Evolutionary conservation across 192 early-diverging fungal species (phyloP), one percentile per base, ranked within the genome.

Genomic region (Coemansia sp.): DNA sequence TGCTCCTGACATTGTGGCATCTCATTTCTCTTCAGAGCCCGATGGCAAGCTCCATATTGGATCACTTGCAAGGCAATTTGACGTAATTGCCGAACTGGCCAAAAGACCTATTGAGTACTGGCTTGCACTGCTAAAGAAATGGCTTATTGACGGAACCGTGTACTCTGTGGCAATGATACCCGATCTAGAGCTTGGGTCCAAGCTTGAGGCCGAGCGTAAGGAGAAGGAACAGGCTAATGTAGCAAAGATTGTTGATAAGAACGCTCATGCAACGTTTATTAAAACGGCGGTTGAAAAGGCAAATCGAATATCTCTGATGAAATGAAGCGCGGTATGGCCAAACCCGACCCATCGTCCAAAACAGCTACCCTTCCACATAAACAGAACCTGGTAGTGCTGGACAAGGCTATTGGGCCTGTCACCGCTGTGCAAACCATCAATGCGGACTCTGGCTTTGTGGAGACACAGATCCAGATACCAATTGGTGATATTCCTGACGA

Each of bases 391-490:
- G 39, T 57, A 18, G 18, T 47, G 11, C 48, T 61, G 19, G 8
- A 43, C 26, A 69, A 65, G 2, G 56, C 74, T 4, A 52, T 70
- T 1, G 56, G 85, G 3, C 84, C 89, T 0, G 89, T 90, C 39
- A 63, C 69, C 2, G 59, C 75, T 9, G 71, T 83, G 12, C 89
- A 92, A 66, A 61, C 91, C 9, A 83, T 95, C 8, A 61, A 83
- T 44, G 85, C 89, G 9, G 88, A 91, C 61, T 91, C 94, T 0
- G 81, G 79, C 38, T 93, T 94, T 64, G 69, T 84, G 0, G 84
- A 87, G 43, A 38, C 90, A 26, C 78, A 85, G 42, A 50, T 95
- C 4, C 87, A 75, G 65, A 84, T 84, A 41, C 89, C 84, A 57
- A 67, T 70, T 37, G 54, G 44, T 10, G 61, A 69, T n/a, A 63